These are phyloP conservation scores for Arachis hypogaea DNA, from an alignment of 306 rosid genomes.

Conservation along the genomic window DNA sequence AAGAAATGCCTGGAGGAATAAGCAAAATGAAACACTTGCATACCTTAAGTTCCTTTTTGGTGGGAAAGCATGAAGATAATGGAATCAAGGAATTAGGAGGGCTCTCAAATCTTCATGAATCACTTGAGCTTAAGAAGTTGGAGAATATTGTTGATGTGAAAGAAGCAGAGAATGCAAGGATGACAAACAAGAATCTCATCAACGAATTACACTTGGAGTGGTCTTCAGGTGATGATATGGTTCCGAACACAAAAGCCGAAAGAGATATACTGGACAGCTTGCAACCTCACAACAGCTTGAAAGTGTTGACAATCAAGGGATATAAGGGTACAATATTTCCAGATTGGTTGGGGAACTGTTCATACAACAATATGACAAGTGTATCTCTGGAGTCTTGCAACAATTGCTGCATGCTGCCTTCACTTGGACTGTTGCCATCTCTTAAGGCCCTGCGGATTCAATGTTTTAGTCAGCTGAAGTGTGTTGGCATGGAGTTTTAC, in stretches of 20 bases:
- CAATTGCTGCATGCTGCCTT: conserved; percentile 12
- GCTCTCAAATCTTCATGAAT: neutral
- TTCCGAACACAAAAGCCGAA: neutral
- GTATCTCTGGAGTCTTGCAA: fast-evolving
- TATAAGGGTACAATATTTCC: conserved; percentile 3
- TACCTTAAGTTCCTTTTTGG: neutral
- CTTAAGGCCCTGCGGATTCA: neutral
- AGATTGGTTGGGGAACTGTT: conserved; percentile 13
- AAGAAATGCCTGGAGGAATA: conserved; percentile 15
- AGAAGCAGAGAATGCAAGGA: conserved; percentile 12
- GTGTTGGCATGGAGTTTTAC: too few relatives aligned
- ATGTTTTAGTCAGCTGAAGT: neutral
- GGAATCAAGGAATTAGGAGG: conserved; percentile 17
- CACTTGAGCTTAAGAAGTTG: neutral
- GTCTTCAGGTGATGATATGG: neutral
- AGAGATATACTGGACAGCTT: conserved; percentile 5
- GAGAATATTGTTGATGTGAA: neutral
- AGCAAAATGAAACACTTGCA: neutral
- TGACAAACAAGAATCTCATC: neutral
- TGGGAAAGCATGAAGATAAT: neutral
- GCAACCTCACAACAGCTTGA: neutral
- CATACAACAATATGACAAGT: neutral
- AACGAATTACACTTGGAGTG: fast-evolving
- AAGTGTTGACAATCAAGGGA: fast-evolving
- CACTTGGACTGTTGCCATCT: conserved; percentile 20